Conservation (phyloP, 345 rosid species). For the Mangifera indica region DNA sequence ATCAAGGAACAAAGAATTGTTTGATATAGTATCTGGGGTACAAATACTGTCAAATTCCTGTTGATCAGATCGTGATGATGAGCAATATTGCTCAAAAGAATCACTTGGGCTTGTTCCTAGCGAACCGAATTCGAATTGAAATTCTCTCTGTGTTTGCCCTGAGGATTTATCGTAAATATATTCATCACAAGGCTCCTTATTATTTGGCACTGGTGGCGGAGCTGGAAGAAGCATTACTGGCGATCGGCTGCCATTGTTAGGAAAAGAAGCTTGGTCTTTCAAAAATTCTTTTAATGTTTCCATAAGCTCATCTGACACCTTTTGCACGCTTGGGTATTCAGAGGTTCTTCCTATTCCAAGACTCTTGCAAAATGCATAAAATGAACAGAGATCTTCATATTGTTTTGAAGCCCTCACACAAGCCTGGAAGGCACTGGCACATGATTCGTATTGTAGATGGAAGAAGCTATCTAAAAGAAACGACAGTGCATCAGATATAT, state of each 20-base stretch:
- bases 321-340: conserved; percentile 76
- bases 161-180: conserved; percentile 23
- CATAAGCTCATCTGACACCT: conserved; percentile 66
- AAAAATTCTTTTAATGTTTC: conserved; percentile 76
- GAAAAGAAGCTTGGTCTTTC: conserved; percentile 69
- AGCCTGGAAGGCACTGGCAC: conserved; percentile 58
- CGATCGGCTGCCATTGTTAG: conserved; percentile 22
- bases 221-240: conserved; percentile 27
- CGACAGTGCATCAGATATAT: conserved; percentile 62
- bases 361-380: conserved; percentile 52
- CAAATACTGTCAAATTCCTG: conserved; percentile 26
- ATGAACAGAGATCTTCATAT: conserved; percentile 60
- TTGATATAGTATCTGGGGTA: conserved; percentile 29
- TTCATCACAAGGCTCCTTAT: conserved; percentile 19
- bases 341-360: conserved; percentile 66
- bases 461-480: conserved; percentile 69
- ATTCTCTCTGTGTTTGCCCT: conserved; percentile 26
- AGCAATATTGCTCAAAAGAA: not conserved
- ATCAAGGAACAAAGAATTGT: conserved; percentile 28
- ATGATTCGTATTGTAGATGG: conserved; percentile 59
- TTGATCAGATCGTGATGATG: conserved; percentile 1
- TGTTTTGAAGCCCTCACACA: conserved; percentile 66
- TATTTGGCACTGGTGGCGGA: not conserved
- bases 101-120: conserved; percentile 36
- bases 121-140: conserved; percentile 38